Evolutionary conservation across 306 rosid genomes (phyloP).

Genomic region (Castanopsis chinensis): DNA sequence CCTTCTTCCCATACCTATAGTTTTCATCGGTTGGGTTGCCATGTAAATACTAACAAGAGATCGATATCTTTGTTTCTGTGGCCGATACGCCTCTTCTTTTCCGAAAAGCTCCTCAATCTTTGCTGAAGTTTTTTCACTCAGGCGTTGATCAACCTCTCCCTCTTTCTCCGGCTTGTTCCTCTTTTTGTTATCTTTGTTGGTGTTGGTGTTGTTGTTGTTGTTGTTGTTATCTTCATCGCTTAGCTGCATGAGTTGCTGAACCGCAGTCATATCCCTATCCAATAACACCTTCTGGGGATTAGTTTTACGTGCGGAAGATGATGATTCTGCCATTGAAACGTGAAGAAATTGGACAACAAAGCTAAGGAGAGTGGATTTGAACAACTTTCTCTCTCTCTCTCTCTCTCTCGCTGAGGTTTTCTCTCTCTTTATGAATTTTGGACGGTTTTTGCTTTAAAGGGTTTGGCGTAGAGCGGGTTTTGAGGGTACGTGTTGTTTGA

Average conservation of each 20-base stretch:
- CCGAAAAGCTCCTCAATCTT: slow-evolving; percentile 56
- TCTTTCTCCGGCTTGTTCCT: background rate
- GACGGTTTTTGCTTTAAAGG: background rate
- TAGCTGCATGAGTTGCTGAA: slow-evolving; percentile 47
- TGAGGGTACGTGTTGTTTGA: slow-evolving; percentile 20
- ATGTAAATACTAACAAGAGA: slow-evolving; percentile 46
- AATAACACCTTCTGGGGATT: slow-evolving; percentile 14
- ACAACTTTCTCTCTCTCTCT: background rate
- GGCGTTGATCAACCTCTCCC: slow-evolving; percentile 22
- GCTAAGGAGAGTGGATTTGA: background rate
- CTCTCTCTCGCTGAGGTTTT: background rate
- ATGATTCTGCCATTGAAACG: slow-evolving; percentile 18
- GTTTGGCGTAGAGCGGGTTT: slow-evolving; percentile 21
- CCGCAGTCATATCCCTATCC: slow-evolving; percentile 39
- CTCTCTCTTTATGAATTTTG: background rate
- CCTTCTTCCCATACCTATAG: slow-evolving; percentile 3
- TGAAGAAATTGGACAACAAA: background rate
- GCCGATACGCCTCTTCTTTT: slow-evolving; percentile 30
- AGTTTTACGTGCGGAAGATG: background rate
- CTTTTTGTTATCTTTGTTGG: background rate
- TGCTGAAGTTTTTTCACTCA: slow-evolving; percentile 5
- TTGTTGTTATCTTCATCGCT: slow-evolving; percentile 43
- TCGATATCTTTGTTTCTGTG: slow-evolving; percentile 43
- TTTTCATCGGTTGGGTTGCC: slow-evolving; percentile 26
- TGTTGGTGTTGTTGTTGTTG: background rate